Conservation (phyloP, 1,284 basidiomycete genomes). For the Ceratorhiza oryzae-sativae region DNA sequence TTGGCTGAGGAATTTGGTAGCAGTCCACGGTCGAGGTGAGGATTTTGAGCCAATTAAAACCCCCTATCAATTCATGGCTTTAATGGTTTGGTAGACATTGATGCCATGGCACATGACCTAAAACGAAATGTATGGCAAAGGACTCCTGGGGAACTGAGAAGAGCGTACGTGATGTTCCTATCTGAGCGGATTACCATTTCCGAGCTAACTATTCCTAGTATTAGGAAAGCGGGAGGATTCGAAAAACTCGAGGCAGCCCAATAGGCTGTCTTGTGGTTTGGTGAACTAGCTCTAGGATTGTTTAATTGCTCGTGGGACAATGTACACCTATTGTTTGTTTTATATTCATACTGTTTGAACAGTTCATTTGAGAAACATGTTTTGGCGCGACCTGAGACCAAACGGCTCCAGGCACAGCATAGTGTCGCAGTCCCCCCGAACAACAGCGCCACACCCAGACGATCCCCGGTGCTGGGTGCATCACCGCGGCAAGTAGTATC, state of each 20-base stretch:
- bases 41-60: neutral
- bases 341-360: neutral
- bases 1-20: slow-evolving; percentile 73
- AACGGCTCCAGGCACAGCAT: neutral
- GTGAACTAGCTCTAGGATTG: neutral
- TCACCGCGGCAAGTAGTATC: neutral
- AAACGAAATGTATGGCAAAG: slow-evolving; percentile 85
- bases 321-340: neutral
- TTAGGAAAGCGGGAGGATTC: slow-evolving; percentile 42
- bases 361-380: neutral
- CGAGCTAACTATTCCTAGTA: slow-evolving; percentile 13
- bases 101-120: slow-evolving; percentile 80
- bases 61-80: neutral
- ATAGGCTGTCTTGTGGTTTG: neutral
- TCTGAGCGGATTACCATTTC: neutral
- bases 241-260: slow-evolving; percentile 23
- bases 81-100: slow-evolving; percentile 61
- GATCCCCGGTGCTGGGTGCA: neutral
- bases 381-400: neutral
- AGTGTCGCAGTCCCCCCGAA: slow-evolving; percentile 14
- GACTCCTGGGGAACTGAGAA: slow-evolving; percentile 80
- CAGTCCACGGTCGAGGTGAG: slow-evolving; percentile 62
- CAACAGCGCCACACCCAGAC: neutral
- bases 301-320: neutral
- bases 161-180: slow-evolving; percentile 46